These are phyloP conservation scores for Clavispora phyllophila DNA, from an alignment of 805 yeast genomes.

Conservation along the genomic window DNA sequence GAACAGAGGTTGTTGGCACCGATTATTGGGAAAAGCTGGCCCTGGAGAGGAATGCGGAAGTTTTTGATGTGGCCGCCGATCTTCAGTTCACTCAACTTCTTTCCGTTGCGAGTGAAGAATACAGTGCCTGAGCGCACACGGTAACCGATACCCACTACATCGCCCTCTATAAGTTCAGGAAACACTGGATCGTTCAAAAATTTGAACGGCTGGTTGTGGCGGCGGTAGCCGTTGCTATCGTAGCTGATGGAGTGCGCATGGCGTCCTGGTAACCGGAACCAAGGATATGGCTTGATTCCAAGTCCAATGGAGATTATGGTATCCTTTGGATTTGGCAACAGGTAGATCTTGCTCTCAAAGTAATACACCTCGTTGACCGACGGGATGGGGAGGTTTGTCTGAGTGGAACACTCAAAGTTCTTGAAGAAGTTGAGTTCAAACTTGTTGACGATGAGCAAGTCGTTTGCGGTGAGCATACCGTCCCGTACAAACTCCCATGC, in stretches of 20 bases:
- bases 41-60: conserved; percentile 46
- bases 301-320: conserved; percentile 71
- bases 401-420: conserved; percentile 61
- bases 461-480: conserved; percentile 49
- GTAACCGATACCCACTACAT: conserved; percentile 90
- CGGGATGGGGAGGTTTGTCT: conserved; percentile 83
- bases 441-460: conserved; percentile 60
- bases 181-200: conserved; percentile 41
- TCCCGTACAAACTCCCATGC: conserved; percentile 85
- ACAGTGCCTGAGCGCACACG: conserved; percentile 77
- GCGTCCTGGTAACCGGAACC: conserved; percentile 89
- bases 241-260: conserved; percentile 82
- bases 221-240: conserved; percentile 76
- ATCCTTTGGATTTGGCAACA: conserved; percentile 51
- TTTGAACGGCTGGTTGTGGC: conserved; percentile 73
- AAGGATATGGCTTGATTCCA: conserved; percentile 85
- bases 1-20: conserved; percentile 82
- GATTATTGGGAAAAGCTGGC: conserved; percentile 74
- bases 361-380: conserved; percentile 79
- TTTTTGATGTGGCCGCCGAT: conserved; percentile 76
- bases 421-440: conserved; percentile 54
- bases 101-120: conserved; percentile 93
- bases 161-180: conserved; percentile 72
- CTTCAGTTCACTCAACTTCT: conserved; percentile 74
- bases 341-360: conserved; percentile 82